Conservation (phyloP, 225 moss, liverwort and hornwort species). For the Physcomitrellopsis africana region DNA sequence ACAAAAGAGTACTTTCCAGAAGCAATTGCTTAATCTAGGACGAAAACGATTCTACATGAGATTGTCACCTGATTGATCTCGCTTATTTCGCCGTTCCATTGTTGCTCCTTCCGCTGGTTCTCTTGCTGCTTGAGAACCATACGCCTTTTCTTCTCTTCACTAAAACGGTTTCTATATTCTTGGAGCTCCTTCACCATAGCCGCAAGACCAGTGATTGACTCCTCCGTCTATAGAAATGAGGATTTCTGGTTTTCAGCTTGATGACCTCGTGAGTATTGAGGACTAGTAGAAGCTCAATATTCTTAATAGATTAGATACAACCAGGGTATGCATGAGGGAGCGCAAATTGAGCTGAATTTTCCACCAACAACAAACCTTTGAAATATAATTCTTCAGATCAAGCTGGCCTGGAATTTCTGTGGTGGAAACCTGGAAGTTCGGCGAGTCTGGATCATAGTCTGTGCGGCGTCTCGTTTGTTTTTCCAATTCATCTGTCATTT, state of each 20-base stretch:
- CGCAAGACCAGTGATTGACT: slow-evolving; percentile 51
- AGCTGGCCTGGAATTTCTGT: slow-evolving; percentile 1
- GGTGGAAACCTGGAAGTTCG: slow-evolving; percentile 16
- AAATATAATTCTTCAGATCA: slow-evolving; percentile 19
- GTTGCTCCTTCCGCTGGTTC: slow-evolving; percentile 36
- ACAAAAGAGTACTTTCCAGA: background rate
- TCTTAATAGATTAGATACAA: background rate
- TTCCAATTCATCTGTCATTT: slow-evolving; percentile 38
- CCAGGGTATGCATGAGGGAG: background rate
- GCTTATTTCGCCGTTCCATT: slow-evolving; percentile 45
- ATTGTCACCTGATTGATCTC: slow-evolving; percentile 40
- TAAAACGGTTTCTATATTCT: slow-evolving; percentile 39
- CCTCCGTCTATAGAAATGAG: slow-evolving; percentile 37
- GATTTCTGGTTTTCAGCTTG: no score
- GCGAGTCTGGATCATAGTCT: slow-evolving; percentile 12
- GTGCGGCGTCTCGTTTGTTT: slow-evolving; percentile 48
- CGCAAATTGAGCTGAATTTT: background rate
- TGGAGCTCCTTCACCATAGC: slow-evolving; percentile 54
- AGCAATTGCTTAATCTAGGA: background rate
- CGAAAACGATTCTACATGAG: background rate
- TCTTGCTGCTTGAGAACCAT: slow-evolving; percentile 40
- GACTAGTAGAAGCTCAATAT: background rate
- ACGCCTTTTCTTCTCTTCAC: slow-evolving; percentile 49
- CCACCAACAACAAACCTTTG: slow-evolving; percentile 16
- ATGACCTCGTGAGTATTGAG: background rate